phyloP scores from a whole-genome alignment of 2,329 filamentous ascomycete species.

The Amylocarpus encephaloides region DNA sequence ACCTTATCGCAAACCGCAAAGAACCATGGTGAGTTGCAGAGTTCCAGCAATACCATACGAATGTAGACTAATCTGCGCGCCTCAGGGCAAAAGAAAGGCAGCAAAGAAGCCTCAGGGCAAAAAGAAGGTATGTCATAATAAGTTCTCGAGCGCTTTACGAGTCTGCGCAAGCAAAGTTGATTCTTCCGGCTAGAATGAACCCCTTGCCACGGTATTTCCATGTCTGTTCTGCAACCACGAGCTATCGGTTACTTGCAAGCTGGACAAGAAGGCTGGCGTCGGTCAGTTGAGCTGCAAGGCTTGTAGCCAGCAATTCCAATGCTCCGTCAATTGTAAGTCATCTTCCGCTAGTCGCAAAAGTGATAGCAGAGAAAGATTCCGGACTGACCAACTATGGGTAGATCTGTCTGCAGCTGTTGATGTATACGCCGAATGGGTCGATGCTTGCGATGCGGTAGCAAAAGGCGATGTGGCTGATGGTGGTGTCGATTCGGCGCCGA shows the following conservation, averaged over 20 bases:
- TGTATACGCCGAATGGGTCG: slow-evolving; percentile 97
- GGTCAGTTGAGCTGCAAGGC: slow-evolving; percentile 85
- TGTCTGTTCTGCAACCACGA: slow-evolving; percentile 99
- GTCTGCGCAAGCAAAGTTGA: slow-evolving; percentile 4
- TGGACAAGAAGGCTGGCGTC: slow-evolving; percentile 88
- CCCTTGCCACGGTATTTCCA: slow-evolving; percentile 77
- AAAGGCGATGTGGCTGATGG: slow-evolving; percentile 47
- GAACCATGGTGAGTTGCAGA: background rate
- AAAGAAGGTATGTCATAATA: slow-evolving; percentile 59
- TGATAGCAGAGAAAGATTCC: no score
- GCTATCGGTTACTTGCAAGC: slow-evolving; percentile 80
- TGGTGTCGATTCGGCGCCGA: slow-evolving; percentile 22
- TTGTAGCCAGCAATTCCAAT: slow-evolving; percentile 91
- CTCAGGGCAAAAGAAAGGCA: slow-evolving; percentile 92
- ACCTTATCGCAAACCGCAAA: background rate
- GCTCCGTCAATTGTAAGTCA: slow-evolving; percentile 83
- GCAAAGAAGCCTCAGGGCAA: slow-evolving; percentile 74
- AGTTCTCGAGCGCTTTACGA: background rate
- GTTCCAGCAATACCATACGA: background rate
- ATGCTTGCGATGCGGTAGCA: slow-evolving; percentile 75
- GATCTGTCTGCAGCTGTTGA: slow-evolving; percentile 88
- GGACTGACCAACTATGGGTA: slow-evolving; percentile 33
- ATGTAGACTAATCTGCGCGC: background rate
- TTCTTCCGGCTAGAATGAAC: slow-evolving; percentile 49
- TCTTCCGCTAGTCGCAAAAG: background rate